Percentiles rank a stretch among this genome's conserved stretches.
phyloP scores from a whole-genome alignment of 768 basidiomycete genomes.

The Daedaleopsis nitida region DNA sequence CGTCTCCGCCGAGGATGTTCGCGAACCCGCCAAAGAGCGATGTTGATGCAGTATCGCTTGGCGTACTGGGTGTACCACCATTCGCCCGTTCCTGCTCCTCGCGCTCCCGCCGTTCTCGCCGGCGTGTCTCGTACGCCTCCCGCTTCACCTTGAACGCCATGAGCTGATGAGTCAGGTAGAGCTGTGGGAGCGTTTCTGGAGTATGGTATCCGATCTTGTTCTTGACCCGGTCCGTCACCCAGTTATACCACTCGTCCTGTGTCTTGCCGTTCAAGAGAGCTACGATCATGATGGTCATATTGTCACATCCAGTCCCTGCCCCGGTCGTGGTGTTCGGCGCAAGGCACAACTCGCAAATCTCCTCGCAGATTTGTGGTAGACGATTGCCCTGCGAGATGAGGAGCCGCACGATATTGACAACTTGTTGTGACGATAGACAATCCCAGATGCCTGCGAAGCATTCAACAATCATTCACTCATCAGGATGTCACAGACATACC shows the following conservation, averaged over 20 bases:
- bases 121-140: constrained; percentile 54
- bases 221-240: constrained; percentile 84
- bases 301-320: constrained; percentile 95
- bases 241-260: constrained; percentile 90
- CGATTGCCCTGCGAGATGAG: constrained; percentile 78
- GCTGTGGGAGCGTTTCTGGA: constrained; percentile 71
- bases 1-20: constrained; percentile 54
- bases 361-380: constrained; percentile 83
- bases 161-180: constrained; percentile 69
- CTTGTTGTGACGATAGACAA: constrained; percentile 91
- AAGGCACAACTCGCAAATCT: constrained; percentile 89
- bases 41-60: constrained; percentile 10
- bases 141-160: constrained; percentile 62
- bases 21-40: constrained; percentile 49
- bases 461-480: constrained; percentile 7
- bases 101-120: constrained; percentile 33
- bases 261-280: constrained; percentile 86
- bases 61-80: constrained; percentile 1
- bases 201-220: constrained; percentile 76
- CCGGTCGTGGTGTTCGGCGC: constrained; percentile 92
- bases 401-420: constrained; percentile 84
- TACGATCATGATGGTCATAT: constrained; percentile 95
- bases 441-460: constrained; percentile 91
- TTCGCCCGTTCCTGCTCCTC: constrained; percentile 17
- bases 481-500: constrained; percentile 51